Base-by-base conservation (phyloP, 2,329 filamentous ascomycete species). In the Fusarium pseudograminearum region DNA sequence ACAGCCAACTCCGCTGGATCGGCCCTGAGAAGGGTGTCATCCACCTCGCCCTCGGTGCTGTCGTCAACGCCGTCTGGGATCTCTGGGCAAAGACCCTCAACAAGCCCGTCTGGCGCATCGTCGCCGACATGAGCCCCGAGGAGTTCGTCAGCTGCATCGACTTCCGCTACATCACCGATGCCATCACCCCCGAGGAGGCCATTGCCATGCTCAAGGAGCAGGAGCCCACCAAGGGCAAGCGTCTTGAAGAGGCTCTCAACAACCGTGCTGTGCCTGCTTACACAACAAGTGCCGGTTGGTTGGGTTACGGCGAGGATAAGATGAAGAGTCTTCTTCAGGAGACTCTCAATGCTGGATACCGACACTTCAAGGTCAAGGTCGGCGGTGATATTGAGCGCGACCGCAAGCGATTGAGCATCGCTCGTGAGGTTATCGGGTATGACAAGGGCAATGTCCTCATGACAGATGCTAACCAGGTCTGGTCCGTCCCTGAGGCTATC, bases 11-110 rank as follows among this genome's bases (percentile, higher is more conserved):
- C 56, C 92, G 94, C 60, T 97, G 94, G 94, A 96, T 97, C 76
- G 94, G 94, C 0, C 94, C 94, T 0, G 94, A 97, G 76, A 97
- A 97, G 82, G 94, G 94, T 63, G 94, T 97, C 45, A 97, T 97
- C 73, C 94, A 97, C 80, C 91, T 98, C 10, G 94, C 94, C 2
- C 89, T 97, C 14, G 93, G 93, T 31, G 92, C 93, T 44, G 91
- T 97, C 18, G 92, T 97, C 74, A 97, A 97, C 79, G 94, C 93
- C 18, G 85, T 97, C 74, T 97, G 94, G 94, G 94, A 97, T 79
- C 87, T 97, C n/a, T 97, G 94, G 94, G 93, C 93, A 57, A 97
- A 97, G 83, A 87, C 87, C 4, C 87, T 96, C 36, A 86, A 87
- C 70, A 97, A 97, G 84, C 94, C 94, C 5, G 93, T 97, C 16